A percentile compares a stretch with the other conserved stretches of the same genome.
phyloP scores from a whole-genome alignment of 805 yeast species.

The Yamadazyma kitorensis region DNA sequence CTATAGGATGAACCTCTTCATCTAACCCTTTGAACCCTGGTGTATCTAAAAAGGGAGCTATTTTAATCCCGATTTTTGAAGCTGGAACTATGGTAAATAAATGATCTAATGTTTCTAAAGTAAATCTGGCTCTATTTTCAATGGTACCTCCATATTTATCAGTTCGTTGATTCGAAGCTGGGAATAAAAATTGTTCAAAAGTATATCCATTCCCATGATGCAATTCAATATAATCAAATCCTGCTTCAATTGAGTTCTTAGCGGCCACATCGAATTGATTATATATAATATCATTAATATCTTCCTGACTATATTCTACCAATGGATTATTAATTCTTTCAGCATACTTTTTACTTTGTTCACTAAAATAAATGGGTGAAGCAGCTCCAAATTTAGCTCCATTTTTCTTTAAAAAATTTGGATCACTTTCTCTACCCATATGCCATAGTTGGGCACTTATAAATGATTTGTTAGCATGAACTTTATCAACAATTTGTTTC shows the following conservation, averaged over 20 bases:
- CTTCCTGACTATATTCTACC: conserved; percentile 19
- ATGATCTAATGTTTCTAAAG: conserved; percentile 35
- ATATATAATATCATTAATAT: conserved; percentile 20
- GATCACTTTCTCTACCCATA: conserved; percentile 41
- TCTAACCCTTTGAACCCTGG: conserved; percentile 11
- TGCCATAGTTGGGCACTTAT: conserved; percentile 53
- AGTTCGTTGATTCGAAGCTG: conserved; percentile 30
- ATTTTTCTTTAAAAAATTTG: conserved; percentile 19
- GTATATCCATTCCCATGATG: conserved; percentile 43
- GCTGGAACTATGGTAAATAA: conserved; percentile 32
- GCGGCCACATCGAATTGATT: conserved; percentile 26
- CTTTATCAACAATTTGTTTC: conserved; percentile 43
- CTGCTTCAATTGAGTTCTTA: conserved; percentile 27
- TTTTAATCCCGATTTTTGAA: conserved; percentile 27
- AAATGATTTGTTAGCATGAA: conserved; percentile 43
- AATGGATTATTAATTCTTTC: conserved; percentile 11
- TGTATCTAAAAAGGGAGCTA: conserved; percentile 29
- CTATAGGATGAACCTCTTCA: conserved; percentile 19
- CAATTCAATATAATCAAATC: conserved; percentile 39
- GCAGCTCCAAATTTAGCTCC: conserved; percentile 19
- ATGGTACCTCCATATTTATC: conserved; percentile 33
- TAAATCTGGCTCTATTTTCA: conserved; percentile 36
- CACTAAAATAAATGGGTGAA: conserved; percentile 18
- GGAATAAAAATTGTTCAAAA: conserved; percentile 35
- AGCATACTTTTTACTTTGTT: conserved; percentile 15